Base-by-base conservation (phyloP, 176 grass and related monocot species). In the barley (Hordeum vulgare) region DNA sequence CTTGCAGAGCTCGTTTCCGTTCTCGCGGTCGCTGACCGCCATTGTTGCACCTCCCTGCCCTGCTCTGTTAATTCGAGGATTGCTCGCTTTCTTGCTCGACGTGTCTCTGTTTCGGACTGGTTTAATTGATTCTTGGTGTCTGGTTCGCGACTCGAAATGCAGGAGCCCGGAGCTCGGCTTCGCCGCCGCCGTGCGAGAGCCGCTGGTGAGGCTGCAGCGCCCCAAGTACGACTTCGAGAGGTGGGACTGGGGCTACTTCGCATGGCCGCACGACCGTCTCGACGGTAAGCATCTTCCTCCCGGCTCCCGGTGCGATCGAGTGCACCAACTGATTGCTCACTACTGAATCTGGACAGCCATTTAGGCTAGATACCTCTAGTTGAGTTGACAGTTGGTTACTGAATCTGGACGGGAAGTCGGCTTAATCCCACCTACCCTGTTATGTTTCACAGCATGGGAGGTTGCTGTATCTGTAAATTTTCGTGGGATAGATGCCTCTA, bases 231-330 rank as follows among this genome's bases (percentile, higher is more conserved):
- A 94, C 37, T 94, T 89, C 79, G 84, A 94, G 86, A 75, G 27
- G 71, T 91, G 86, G 89, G 84, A 94, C 65, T 94, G 92, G 92
- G 81, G 31, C 25, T 88, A 91, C 76, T 87, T 91, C 79, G 77
- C 57, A 57, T 94, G 92, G 92, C 92, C 92, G 81, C 80, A 94
- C 75, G 92, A 94, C 28, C 68, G 84, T 15, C 77, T 63, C 79
- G 92, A 94, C 74, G 92, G 89, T 91, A 63, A 80, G 67, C 71
- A 2, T 49, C 42, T 60, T 15, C 51, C 53, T 73, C 27, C 68
- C 68, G 28, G 35, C 53, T 73, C 27, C 68, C 68, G 28, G 35
- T 23, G 66, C 66, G 67, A 56, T 56, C 41, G 41, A 26, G 42
- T 73, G 42, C 41, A 40, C 51, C 11, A 40, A 39, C 34, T 58